These are phyloP conservation scores for Quercus tomentella DNA, from an alignment of 331 rosid genomes.

Conservation along the genomic window DNA sequence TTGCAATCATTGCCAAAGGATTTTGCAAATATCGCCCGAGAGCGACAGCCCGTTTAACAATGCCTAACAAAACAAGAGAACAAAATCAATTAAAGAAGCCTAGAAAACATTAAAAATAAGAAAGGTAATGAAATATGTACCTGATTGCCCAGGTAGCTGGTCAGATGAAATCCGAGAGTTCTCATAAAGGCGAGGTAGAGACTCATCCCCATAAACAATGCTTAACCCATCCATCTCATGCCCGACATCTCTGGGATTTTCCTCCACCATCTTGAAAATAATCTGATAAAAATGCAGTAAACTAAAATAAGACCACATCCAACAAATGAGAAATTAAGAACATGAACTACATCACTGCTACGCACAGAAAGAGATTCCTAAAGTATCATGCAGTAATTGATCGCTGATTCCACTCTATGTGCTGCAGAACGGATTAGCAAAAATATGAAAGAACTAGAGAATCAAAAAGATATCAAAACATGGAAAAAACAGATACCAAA, in stretches of 20 bases:
- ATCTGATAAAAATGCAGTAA: constrained; percentile 47
- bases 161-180: constrained; percentile 93
- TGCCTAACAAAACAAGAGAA: constrained; percentile 47
- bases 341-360: background rate
- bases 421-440: too few species aligned
- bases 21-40: constrained; percentile 96
- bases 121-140: constrained; percentile 25
- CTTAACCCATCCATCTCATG: constrained; percentile 96
- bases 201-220: constrained; percentile 96
- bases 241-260: constrained; percentile 97
- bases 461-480: too few species aligned
- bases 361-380: background rate
- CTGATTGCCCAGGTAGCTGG: constrained; percentile 86
- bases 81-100: constrained; percentile 1
- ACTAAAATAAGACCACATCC: constrained; percentile 18
- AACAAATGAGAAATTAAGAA: background rate
- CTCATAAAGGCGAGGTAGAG: constrained; percentile 88
- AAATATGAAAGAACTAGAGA: too few species aligned
- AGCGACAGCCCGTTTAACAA: constrained; percentile 93
- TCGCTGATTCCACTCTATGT: too few species aligned
- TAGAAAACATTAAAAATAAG: background rate
- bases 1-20: constrained; percentile 92
- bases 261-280: constrained; percentile 97
- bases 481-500: too few species aligned
- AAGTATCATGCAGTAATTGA: too few species aligned